Percentiles rank a stretch among this genome's conserved stretches.
Conservation (phyloP, 1,284 basidiomycete genomes). For the Papiliotrema terrestris region DNA sequence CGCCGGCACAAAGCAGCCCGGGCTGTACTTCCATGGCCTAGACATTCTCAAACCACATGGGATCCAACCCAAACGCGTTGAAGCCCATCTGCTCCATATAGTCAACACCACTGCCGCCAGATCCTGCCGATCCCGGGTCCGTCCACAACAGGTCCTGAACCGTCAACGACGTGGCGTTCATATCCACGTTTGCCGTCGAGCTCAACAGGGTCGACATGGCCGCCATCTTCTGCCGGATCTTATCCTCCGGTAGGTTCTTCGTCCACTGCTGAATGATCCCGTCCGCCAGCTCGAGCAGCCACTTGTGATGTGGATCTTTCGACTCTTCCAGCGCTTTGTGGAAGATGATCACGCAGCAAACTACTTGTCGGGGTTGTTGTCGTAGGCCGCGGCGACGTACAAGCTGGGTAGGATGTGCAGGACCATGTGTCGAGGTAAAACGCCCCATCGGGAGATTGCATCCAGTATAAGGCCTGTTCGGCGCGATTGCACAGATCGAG, state of each 20-base stretch:
- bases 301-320: slow-evolving; percentile 1
- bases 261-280: slow-evolving; percentile 5
- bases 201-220: slow-evolving; percentile 6
- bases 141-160: neutral
- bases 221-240: neutral
- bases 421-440: slow-evolving; percentile 20
- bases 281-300: slow-evolving; percentile 2
- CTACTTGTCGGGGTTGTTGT: neutral
- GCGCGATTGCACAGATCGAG: slow-evolving; percentile 4
- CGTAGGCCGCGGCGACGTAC: neutral
- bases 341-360: slow-evolving; percentile 1
- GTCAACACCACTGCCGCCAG: neutral
- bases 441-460: slow-evolving; percentile 23
- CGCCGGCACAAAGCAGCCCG: no score
- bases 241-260: neutral
- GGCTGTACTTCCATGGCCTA: neutral
- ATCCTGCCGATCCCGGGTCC: neutral
- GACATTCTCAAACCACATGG: neutral
- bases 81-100: neutral
- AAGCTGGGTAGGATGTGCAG: slow-evolving; percentile 10
- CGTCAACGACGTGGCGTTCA: neutral
- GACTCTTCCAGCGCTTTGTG: slow-evolving; percentile 2
- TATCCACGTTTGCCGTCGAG: neutral
- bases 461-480: slow-evolving; percentile 23
- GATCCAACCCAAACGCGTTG: neutral